A percentile compares a stretch with the other conserved stretches of the same genome.
Conservation (phyloP, 192 early-diverging fungal genomes). For the Podila epicladia region DNA sequence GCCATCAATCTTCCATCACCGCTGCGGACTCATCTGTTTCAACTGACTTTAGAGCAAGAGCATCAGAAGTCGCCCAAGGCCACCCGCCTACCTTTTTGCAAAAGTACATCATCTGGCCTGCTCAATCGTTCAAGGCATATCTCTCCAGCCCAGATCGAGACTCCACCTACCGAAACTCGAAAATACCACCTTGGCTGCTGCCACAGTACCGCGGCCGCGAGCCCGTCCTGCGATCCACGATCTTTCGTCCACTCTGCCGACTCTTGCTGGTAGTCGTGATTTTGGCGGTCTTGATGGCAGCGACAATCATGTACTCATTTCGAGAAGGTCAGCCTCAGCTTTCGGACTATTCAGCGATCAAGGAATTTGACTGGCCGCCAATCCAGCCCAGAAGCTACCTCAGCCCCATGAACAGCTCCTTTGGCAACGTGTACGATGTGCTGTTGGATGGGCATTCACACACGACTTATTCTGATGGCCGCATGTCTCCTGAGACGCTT, state of each 20-base stretch:
- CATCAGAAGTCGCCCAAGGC: conserved; percentile 2
- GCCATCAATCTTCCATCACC: not conserved
- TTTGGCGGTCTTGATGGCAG: conserved; percentile 22
- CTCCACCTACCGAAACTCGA: not conserved
- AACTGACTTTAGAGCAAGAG: not conserved
- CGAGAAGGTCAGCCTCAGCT: conserved; percentile 26
- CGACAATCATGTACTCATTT: conserved; percentile 32
- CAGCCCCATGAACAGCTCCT: conserved; percentile 47
- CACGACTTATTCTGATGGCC: conserved; percentile 69
- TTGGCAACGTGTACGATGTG: conserved; percentile 57
- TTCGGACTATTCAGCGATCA: conserved; percentile 40
- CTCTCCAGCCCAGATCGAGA: conserved; percentile 13
- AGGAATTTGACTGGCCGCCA: conserved; percentile 57
- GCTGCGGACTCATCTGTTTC: not conserved
- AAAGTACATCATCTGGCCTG: conserved; percentile 12
- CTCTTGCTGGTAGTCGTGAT: conserved; percentile 7
- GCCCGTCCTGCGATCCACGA: conserved; percentile 14
- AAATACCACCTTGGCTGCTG: conserved; percentile 38
- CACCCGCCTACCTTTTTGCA: conserved; percentile 5
- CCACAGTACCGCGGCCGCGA: conserved; percentile 11
- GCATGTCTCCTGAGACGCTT: conserved; percentile 63
- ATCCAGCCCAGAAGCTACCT: conserved; percentile 60
- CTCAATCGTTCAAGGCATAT: conserved; percentile 16
- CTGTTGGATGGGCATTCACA: conserved; percentile 75
- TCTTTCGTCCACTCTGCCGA: conserved; percentile 25